Evolutionary conservation across 129 eudicot species (phyloP).

Genomic region (Silybum marianum): DNA sequence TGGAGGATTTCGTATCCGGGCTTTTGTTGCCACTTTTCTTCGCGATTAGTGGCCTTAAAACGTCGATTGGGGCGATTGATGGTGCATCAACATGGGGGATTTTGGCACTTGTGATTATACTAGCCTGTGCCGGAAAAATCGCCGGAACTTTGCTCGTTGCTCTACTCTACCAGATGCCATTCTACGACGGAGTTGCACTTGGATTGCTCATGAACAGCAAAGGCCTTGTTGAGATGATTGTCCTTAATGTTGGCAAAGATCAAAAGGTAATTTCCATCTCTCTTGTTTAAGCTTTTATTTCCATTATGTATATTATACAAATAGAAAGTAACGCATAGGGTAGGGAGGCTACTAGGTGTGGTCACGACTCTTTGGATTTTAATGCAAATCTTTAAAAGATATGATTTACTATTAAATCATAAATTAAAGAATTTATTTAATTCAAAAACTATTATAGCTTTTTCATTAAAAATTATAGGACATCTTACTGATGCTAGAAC

Average conservation of each 20-base stretch:
- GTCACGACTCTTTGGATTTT: neutral
- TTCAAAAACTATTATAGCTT: neutral
- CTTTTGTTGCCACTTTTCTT: slow-evolving; percentile 72
- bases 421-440: neutral
- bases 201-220: slow-evolving; percentile 89
- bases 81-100: slow-evolving; percentile 56
- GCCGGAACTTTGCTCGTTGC: slow-evolving; percentile 72
- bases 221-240: slow-evolving; percentile 84
- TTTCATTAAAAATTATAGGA: too few relatives aligned
- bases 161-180: slow-evolving; percentile 57
- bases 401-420: neutral
- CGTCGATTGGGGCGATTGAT: slow-evolving; percentile 47
- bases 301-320: neutral
- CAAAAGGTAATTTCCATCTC: slow-evolving; percentile 48
- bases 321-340: neutral
- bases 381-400: neutral
- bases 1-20: slow-evolving; percentile 84
- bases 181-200: slow-evolving; percentile 65
- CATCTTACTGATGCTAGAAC: neutral
- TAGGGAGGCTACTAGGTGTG: neutral
- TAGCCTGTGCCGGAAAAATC: slow-evolving; percentile 75
- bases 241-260: slow-evolving; percentile 82
- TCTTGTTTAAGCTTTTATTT: neutral
- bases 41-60: slow-evolving; percentile 79
- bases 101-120: slow-evolving; percentile 48